Evolutionary conservation across 106 monocot genomes (phyloP).

Genomic region (Amphibolis antarctica): DNA sequence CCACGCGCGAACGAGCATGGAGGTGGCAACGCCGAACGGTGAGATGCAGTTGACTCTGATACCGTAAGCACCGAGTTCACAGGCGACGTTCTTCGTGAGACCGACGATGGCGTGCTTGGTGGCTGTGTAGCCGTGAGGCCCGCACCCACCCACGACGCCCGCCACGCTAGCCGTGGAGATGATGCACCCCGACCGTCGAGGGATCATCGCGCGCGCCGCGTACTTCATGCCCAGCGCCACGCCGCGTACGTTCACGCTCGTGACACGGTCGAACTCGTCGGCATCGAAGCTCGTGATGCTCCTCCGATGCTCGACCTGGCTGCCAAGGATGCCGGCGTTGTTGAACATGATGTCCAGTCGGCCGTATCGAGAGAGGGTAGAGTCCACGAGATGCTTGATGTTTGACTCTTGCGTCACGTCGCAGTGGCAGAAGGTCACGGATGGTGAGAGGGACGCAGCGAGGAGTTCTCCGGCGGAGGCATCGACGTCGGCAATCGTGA

Average conservation of each 20-base stretch:
- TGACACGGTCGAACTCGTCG: conserved; percentile 29
- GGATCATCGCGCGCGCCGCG: conserved; percentile 52
- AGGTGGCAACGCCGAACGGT: conserved; percentile 55
- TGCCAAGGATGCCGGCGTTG: conserved; percentile 59
- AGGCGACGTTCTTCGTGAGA: conserved; percentile 61
- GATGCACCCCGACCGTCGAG: conserved; percentile 37
- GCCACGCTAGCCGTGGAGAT: conserved; percentile 59
- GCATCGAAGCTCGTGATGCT: conserved; percentile 41
- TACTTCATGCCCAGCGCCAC: conserved; percentile 48
- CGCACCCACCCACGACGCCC: conserved; percentile 46
- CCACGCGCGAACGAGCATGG: conserved; percentile 55
- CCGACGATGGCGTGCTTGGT: conserved; percentile 79
- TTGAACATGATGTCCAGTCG: conserved; percentile 25
- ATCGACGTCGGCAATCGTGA: conserved; percentile 44
- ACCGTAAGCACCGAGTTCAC: conserved; percentile 60
- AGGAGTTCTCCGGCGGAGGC: conserved; percentile 8
- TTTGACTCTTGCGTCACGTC: conserved; percentile 15
- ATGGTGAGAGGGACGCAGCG: conserved; percentile 9
- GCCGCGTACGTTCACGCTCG: conserved; percentile 33
- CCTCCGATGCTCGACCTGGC: conserved; percentile 21
- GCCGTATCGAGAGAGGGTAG: conserved; percentile 11
- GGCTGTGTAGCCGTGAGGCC: conserved; percentile 60
- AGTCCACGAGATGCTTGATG: conserved; percentile 11
- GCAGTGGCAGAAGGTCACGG: conserved; percentile 10
- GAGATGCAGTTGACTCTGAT: conserved; percentile 73